A percentile compares a stretch with the other conserved stretches of the same genome.
Conservation (phyloP, 2,329 filamentous ascomycete genomes). For the Aspergillus brunneoviolaceus region DNA sequence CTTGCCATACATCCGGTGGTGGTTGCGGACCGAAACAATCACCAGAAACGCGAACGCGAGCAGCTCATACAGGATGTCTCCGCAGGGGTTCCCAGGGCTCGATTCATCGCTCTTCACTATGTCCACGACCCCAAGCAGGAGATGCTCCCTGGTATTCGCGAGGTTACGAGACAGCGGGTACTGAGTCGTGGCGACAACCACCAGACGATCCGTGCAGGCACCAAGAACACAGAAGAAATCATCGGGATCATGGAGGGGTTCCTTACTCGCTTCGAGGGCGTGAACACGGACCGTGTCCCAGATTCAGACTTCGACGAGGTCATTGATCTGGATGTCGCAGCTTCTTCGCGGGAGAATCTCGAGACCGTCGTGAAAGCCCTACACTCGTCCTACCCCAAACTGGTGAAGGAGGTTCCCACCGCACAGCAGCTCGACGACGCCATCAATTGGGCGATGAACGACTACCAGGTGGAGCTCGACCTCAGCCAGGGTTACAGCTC, state of each 20-base stretch:
- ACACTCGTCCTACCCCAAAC: conserved; percentile 72
- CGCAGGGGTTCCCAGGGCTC: conserved; percentile 60
- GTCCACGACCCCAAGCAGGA: conserved; percentile 66
- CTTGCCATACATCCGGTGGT: conserved; percentile 69
- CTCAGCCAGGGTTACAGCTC: conserved; percentile 54
- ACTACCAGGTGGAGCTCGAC: conserved; percentile 75
- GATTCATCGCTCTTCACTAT: conserved; percentile 84
- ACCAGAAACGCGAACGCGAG: conserved; percentile 79
- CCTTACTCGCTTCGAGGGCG: conserved; percentile 77
- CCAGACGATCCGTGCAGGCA: conserved; percentile 90
- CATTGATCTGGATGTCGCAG: conserved; percentile 77
- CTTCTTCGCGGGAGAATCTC: conserved; percentile 79
- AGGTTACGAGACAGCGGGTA: conserved; percentile 75
- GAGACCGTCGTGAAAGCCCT: conserved; percentile 73
- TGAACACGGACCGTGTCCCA: conserved; percentile 65
- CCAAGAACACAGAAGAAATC: conserved; percentile 70
- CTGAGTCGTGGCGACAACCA: conserved; percentile 90
- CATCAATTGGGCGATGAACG: conserved; percentile 70
- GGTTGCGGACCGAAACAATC: conserved; percentile 92
- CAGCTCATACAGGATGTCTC: conserved; percentile 81
- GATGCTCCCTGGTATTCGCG: conserved; percentile 69
- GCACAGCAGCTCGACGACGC: conserved; percentile 75
- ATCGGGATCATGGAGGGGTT: conserved; percentile 95
- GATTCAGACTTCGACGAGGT: conserved; percentile 80
- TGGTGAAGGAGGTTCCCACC: conserved; percentile 66